phyloP scores from a whole-genome alignment of 2,329 filamentous ascomycete species.

The Fusarium newnesense region DNA sequence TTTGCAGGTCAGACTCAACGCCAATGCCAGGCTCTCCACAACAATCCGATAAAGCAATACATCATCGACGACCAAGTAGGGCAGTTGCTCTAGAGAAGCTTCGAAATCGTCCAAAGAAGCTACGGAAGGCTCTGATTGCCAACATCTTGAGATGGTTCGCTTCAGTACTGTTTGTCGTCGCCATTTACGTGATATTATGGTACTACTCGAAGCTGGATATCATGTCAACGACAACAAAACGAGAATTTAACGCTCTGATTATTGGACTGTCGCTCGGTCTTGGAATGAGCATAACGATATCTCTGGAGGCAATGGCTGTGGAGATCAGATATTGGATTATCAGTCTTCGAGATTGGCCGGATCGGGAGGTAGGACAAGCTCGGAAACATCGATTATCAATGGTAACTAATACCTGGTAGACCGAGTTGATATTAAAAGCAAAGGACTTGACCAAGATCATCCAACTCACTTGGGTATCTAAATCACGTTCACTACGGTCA shows the following conservation, averaged over 20 bases:
- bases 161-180: constrained; percentile 23
- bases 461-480: constrained; percentile 26
- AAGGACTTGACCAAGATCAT: constrained; percentile 37
- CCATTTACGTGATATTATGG: constrained; percentile 34
- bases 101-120: constrained; percentile 14
- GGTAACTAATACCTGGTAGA: constrained; percentile 1
- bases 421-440: constrained; percentile 33
- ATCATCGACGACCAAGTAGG: neutral
- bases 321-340: constrained; percentile 60
- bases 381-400: neutral
- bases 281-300: constrained; percentile 53
- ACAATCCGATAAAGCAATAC: neutral
- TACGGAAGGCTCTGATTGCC: constrained; percentile 19
- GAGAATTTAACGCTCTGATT: constrained; percentile 56
- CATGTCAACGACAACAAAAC: constrained; percentile 47
- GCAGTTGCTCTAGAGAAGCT: neutral
- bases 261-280: constrained; percentile 52
- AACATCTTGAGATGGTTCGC: constrained; percentile 31
- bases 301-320: constrained; percentile 55
- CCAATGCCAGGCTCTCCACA: neutral
- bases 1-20: constrained; percentile 3
- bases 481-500: constrained; percentile 22
- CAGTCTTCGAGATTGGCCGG: constrained; percentile 48
- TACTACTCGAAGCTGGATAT: constrained; percentile 23
- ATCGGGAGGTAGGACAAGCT: constrained; percentile 51